A percentile compares a stretch with the other conserved stretches of the same genome.
These are phyloP conservation scores for Psidium guajava DNA, from an alignment of 345 rosid species.

Conservation along the genomic window DNA sequence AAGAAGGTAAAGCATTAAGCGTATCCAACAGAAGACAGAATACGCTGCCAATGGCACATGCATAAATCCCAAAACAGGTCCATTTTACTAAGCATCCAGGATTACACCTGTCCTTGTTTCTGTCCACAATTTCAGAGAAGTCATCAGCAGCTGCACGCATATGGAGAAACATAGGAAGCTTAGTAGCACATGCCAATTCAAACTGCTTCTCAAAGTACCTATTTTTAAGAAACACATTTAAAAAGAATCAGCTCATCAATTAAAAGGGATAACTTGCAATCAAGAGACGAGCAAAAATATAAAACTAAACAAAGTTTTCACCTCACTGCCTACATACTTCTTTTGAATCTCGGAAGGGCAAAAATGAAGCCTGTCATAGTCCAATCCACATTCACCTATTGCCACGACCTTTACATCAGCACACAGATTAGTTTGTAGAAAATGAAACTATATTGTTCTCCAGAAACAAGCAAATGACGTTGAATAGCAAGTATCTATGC, in stretches of 20 bases:
- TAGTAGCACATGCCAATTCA: slow-evolving; percentile 77
- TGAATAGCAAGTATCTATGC: not conserved
- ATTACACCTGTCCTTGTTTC: slow-evolving; percentile 54
- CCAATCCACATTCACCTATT: slow-evolving; percentile 94
- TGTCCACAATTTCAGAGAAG: slow-evolving; percentile 75
- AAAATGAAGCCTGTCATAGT: slow-evolving; percentile 95
- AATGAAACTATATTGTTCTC: not conserved
- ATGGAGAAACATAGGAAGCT: slow-evolving; percentile 91
- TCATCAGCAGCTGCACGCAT: slow-evolving; percentile 92
- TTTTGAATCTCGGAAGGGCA: slow-evolving; percentile 71
- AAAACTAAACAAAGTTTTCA: not conserved
- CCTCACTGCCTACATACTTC: slow-evolving; percentile 41
- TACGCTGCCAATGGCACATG: not conserved
- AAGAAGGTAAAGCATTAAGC: not conserved
- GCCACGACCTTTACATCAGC: slow-evolving; percentile 64
- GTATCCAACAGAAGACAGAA: not conserved
- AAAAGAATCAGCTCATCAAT: not conserved
- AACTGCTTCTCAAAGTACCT: slow-evolving; percentile 98
- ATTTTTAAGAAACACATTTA: not conserved
- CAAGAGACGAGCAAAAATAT: not conserved
- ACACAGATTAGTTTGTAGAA: not conserved
- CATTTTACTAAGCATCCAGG: not conserved
- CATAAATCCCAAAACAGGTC: not conserved
- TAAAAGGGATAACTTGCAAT: not conserved
- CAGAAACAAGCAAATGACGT: not conserved